phyloP scores from a whole-genome alignment of 2,329 filamentous ascomycete genomes.

The Cercospora citrullina region DNA sequence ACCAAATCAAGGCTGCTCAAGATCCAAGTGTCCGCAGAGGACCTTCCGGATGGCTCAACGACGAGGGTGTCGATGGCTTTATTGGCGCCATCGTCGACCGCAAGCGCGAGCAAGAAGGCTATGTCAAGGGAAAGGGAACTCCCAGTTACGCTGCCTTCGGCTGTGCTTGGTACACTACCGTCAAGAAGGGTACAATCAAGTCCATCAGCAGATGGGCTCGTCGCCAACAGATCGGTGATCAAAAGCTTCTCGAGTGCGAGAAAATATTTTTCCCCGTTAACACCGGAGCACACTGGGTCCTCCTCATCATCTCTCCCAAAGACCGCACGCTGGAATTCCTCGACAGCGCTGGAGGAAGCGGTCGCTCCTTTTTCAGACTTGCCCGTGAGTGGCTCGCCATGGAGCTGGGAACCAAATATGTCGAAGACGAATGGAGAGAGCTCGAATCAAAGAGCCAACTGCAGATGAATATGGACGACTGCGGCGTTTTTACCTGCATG shows the following conservation, averaged over 20 bases:
- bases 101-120: conserved; percentile 57
- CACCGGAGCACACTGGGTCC: conserved; percentile 66
- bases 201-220: conserved; percentile 58
- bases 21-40: conserved; percentile 18
- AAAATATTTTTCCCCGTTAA: conserved; percentile 68
- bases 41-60: conserved; percentile 67
- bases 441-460: conserved; percentile 51
- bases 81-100: conserved; percentile 60
- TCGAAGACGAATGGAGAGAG: conserved; percentile 60
- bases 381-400: conserved; percentile 57
- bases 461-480: conserved; percentile 71
- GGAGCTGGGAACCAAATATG: conserved; percentile 59
- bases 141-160: conserved; percentile 58
- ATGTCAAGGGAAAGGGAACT: conserved; percentile 48
- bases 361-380: conserved; percentile 28
- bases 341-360: conserved; percentile 61
- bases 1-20: not conserved
- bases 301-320: conserved; percentile 65
- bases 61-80: conserved; percentile 70
- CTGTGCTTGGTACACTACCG: conserved; percentile 64
- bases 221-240: conserved; percentile 58
- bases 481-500: conserved; percentile 73
- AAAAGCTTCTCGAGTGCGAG: conserved; percentile 64
- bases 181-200: conserved; percentile 52
- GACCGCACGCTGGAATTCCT: conserved; percentile 65